Base-by-base conservation (phyloP, 2,329 filamentous ascomycete species). In the Mycocentrospora acerina region DNA sequence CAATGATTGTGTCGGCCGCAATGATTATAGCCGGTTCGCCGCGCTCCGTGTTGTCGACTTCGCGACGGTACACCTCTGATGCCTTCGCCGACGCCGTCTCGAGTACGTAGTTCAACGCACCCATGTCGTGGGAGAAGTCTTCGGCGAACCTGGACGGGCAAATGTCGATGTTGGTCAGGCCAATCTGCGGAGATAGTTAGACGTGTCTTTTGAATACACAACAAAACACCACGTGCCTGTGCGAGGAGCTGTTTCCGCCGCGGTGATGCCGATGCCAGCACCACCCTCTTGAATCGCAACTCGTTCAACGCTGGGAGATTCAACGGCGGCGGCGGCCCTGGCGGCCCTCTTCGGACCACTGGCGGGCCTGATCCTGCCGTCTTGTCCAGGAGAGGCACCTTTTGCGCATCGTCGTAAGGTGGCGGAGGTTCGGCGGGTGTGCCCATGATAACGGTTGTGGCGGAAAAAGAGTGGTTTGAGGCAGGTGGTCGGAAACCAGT, bases 251-350 rank as follows among this genome's bases (percentile, higher is more conserved):
- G 84, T 67, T 84, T 86, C 37, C 93, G 80, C 29, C 93, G 79
- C 0, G 93, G 93, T 2, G 90, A 96, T 14, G 86, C 82, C 2
- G 90, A 96, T 35, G 93, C 93, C 18, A 98, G 83, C 53, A 98
- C 87, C 5, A 95, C 82, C 49, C 91, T 79, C 67, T 87, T 88
- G 37, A 79, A 79, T 59, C 86, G 83, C 49, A 98, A 80, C 58
- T 84, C 76, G 56, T 80, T 80, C 42, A 98, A 74, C 39, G 90
- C 83, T 12, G 91, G 90, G 13, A 97, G 77, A 45, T 88, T 79
- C 46, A 97, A 80, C 1, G 87, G 86, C 29, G 80, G 74, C 7
- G 82, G 81, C 11, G 75, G 75, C 37, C 55, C 51, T 18, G 43
- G 47, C 4, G 52, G 53, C 8, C 44, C 40, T 36, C 49, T 45